Evolutionary conservation across 345 rosid species (phyloP).

Genomic region (Citrus unshiu): DNA sequence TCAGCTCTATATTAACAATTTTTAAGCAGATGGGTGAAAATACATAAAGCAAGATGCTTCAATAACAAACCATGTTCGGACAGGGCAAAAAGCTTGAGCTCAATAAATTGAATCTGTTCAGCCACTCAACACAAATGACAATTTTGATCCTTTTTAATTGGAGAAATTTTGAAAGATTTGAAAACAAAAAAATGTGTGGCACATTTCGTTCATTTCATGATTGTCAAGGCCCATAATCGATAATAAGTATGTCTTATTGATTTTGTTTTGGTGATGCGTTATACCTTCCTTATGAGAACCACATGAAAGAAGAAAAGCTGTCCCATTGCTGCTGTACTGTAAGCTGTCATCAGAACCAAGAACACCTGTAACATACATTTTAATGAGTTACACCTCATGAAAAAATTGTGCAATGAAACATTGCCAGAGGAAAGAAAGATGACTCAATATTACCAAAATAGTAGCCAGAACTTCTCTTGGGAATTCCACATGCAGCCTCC

Average conservation of each 20-base stretch:
- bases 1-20: no score
- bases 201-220: neutral
- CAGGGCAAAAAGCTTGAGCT: neutral
- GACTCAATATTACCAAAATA: constrained; percentile 47
- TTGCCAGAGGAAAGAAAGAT: constrained; percentile 2
- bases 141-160: neutral
- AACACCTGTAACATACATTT: constrained; percentile 46
- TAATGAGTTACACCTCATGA: constrained; percentile 12
- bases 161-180: neutral
- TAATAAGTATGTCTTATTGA: neutral
- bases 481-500: constrained; percentile 56
- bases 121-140: neutral
- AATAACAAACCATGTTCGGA: neutral
- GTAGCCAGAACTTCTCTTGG: constrained; percentile 83
- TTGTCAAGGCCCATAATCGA: neutral
- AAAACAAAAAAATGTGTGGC: no score
- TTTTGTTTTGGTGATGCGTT: neutral
- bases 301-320: constrained; percentile 95
- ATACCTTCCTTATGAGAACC: constrained; percentile 93
- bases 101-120: neutral
- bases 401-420: neutral
- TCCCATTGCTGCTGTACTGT: constrained; percentile 92
- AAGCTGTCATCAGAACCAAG: constrained; percentile 69
- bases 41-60: neutral
- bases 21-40: neutral